Evolutionary conservation across 2,329 filamentous ascomycete species (phyloP), one percentile per base, ranked within the genome.

Genomic region (Tolypocladium inflatum): DNA sequence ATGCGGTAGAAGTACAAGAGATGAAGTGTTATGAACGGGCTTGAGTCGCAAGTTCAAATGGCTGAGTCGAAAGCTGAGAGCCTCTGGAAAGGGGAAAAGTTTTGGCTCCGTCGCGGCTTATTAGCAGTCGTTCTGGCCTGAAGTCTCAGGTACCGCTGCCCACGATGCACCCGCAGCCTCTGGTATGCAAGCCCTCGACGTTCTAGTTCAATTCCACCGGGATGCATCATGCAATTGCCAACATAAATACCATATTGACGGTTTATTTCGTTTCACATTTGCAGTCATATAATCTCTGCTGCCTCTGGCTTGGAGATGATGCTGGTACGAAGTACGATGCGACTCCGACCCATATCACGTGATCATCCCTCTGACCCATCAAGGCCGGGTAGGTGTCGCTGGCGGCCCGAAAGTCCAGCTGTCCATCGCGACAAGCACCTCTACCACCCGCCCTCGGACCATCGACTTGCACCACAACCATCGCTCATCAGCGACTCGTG

Each of bases 131-230:
- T 68, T 65, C 61, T 59, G 62, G 70, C 70, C 70, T 71, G 68
- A 72, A 67, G 65, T 70, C 64, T 72, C 66, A 71, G 68, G 70
- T 69, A 66, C 61, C 54, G 4, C 15, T 23, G 23, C 2, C 17
- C 30, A 15, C 9, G 30, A 21, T 11, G 26, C 33, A 11, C 30
- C 17, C 33, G 19, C 19, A 11, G 19, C 2, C 30, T 37, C 48
- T 7, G 6, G 30, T 21, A 35, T 2, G 5, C 19, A 21, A 1
- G 17, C 3, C 19, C 6, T 17, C 48, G 10, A 13, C 10, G 30
- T 19, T 52, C 10, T 30, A 52, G 10, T 35, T 21, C 30, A 37
- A 37, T 4, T 7, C 13, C 11, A 15, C 10, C 4, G 5, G 2
- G 17, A 37, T 10, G 10, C 19, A 21, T 21, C 10, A 21, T 13